Evolutionary conservation across 306 rosid species (phyloP), one percentile per base, ranked within the genome.

Genomic region (Trifolium fragiferum): DNA sequence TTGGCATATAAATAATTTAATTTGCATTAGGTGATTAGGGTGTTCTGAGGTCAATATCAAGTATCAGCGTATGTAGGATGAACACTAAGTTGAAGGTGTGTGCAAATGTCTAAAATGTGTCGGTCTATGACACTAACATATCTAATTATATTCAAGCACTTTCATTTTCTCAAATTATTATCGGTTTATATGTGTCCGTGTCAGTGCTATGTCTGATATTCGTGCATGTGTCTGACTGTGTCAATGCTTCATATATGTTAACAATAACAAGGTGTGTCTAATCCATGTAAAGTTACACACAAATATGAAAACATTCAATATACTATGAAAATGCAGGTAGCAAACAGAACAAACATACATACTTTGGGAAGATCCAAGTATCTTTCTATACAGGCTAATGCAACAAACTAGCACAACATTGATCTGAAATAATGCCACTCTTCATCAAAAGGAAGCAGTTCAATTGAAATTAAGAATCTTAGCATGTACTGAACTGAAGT

Each of bases 401-500:
- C 38, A 68, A 60, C n/a, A 62, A 68, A 6, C 27, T 51, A 70
- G 32, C 47, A 33, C 41, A 46, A 49, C 58, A 35, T 44, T 55
- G 16, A 55, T 60, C 59, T 16, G 40, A 64, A 47, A 68, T 14
- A 15, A 23, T 16, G 21, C 4, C 30, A 55, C 23, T 47, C 32
- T 64, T 59, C 70, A 54, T 51, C 47, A 6, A 33, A 75, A 47
- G 21, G 40, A 54, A 12, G 61, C 41, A 54, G 57, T 64, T 62
- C 13, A 64, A 53, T 10, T 74, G 58, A 70, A 64, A 70, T 21
- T 78, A 25, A 44, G 50, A 65, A 12, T 73, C 62, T 73, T 57
- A 44, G 63, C 47, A 44, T 20, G 33, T 32, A 19, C 1, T 23
- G 8, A 38, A 32, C 1, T 23, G 8, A 38, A 32, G 35, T 79